Evolutionary conservation across 2,329 filamentous ascomycete species (phyloP).

Genomic region (Gnomoniopsis smithogilvyi): DNA sequence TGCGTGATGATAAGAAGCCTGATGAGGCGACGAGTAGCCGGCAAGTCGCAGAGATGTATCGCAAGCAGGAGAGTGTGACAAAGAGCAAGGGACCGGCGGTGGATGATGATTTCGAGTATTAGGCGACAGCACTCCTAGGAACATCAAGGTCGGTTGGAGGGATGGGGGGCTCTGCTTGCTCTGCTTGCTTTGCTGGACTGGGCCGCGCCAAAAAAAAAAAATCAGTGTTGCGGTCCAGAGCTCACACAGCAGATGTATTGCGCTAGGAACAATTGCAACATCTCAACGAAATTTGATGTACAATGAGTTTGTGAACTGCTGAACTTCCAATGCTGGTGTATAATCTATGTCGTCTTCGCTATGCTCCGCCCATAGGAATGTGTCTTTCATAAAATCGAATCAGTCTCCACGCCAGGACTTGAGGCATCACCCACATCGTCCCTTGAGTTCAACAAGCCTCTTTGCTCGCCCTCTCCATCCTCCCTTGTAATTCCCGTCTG

Average conservation of each 20-base stretch:
- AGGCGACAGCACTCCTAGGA: constrained; percentile 9
- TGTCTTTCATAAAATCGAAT: constrained; percentile 14
- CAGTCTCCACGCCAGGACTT: constrained; percentile 20
- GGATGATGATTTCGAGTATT: constrained; percentile 99
- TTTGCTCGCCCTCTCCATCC: constrained; percentile 37
- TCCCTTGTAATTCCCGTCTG: constrained; percentile 36
- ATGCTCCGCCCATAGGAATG: background rate
- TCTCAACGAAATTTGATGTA: background rate
- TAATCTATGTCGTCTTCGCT: background rate
- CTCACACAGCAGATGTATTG: too few relatives aligned
- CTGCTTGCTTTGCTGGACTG: constrained; percentile 1
- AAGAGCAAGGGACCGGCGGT: constrained; percentile 84
- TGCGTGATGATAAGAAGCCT: constrained; percentile 92
- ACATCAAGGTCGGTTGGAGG: background rate
- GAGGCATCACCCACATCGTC: constrained; percentile 27
- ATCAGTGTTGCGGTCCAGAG: too few relatives aligned
- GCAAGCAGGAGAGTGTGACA: constrained; percentile 84
- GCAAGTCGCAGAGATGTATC: constrained; percentile 95
- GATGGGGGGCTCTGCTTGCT: background rate
- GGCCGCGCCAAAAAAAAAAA: too few relatives aligned
- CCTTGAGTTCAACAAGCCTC: constrained; percentile 37
- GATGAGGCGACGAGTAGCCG: constrained; percentile 81
- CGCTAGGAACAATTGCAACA: background rate
- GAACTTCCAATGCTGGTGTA: background rate
- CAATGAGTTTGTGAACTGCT: background rate